These are phyloP conservation scores for Eryngium alpinum DNA, from an alignment of 140 eudicot species.

Conservation along the genomic window DNA sequence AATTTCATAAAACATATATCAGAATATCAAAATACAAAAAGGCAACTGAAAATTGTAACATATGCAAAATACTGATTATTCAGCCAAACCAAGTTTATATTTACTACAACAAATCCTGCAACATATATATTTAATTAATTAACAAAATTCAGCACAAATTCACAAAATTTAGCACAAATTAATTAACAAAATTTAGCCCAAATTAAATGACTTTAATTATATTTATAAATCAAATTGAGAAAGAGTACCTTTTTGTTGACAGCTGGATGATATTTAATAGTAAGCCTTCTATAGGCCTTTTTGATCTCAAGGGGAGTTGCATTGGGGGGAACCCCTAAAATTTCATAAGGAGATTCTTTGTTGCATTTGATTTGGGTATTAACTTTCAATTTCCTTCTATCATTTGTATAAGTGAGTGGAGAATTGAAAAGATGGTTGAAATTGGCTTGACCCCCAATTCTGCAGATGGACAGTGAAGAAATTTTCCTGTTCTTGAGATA, in stretches of 20 bases:
- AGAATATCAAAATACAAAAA: no score
- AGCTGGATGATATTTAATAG: conserved; percentile 95
- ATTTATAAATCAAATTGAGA: not conserved
- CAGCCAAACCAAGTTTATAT: not conserved
- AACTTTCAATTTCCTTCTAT: conserved; percentile 16
- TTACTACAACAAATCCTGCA: not conserved
- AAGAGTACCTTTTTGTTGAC: conserved; percentile 78
- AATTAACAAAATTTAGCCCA: not conserved
- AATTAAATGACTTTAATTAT: not conserved
- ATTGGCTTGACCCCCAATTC: conserved; percentile 32
- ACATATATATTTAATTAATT: not conserved
- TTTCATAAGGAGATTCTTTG: conserved; percentile 82
- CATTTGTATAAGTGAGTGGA: conserved; percentile 17
- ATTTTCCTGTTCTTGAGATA: conserved; percentile 22
- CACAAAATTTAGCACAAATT: not conserved
- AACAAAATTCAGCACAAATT: not conserved
- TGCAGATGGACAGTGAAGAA: conserved; percentile 38
- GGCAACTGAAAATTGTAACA: not conserved
- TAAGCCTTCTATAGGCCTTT: conserved; percentile 86
- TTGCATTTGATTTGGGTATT: conserved; percentile 44
- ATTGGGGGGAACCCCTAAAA: conserved; percentile 76
- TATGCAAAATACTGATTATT: not conserved
- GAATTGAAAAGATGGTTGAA: conserved; percentile 17
- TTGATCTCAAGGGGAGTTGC: conserved; percentile 78
- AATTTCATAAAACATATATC: no score